Percentiles rank a stretch among this genome's conserved stretches.
These are phyloP conservation scores for Lactarius pseudohatsudake DNA, from an alignment of 768 basidiomycete species.

Conservation along the genomic window DNA sequence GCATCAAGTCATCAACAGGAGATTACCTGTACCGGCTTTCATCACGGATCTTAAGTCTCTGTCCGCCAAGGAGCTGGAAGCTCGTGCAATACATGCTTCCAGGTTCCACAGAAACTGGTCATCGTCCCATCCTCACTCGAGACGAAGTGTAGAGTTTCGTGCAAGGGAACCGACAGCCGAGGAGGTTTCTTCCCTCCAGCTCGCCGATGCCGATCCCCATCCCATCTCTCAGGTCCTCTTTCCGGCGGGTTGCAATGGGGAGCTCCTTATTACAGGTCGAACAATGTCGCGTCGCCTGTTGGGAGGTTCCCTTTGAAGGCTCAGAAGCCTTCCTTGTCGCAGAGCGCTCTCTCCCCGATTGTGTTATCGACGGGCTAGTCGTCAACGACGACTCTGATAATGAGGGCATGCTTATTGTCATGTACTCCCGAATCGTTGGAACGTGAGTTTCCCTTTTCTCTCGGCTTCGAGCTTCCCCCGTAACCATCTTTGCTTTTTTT, in stretches of 20 bases:
- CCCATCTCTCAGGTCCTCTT: conserved; percentile 35
- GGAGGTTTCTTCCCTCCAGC: conserved; percentile 17
- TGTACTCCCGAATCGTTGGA: conserved; percentile 12
- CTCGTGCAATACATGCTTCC: conserved; percentile 38
- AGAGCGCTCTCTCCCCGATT: conserved; percentile 30
- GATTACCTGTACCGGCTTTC: conserved; percentile 37
- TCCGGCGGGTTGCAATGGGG: conserved; percentile 35
- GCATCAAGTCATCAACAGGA: conserved; percentile 36
- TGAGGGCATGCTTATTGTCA: conserved; percentile 32
- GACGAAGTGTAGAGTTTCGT: conserved; percentile 32
- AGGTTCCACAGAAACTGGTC: conserved; percentile 40
- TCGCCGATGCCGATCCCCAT: conserved; percentile 22
- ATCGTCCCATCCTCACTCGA: conserved; percentile 32
- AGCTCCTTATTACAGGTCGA: conserved; percentile 36
- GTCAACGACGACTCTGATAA: conserved; percentile 35
- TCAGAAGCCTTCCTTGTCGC: conserved; percentile 37
- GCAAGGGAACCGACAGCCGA: conserved; percentile 23
- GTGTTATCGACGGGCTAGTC: conserved; percentile 33
- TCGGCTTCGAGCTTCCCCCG: background rate
- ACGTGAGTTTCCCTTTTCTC: conserved; percentile 5
- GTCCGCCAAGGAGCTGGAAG: conserved; percentile 38
- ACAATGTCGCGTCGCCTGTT: conserved; percentile 35
- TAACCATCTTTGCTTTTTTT: background rate
- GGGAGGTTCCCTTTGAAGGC: conserved; percentile 39
- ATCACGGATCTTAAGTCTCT: conserved; percentile 34